Evolutionary conservation across 1,284 basidiomycete species (phyloP), one percentile per base, ranked within the genome.

Genomic region (Rhodotorula sp.): DNA sequence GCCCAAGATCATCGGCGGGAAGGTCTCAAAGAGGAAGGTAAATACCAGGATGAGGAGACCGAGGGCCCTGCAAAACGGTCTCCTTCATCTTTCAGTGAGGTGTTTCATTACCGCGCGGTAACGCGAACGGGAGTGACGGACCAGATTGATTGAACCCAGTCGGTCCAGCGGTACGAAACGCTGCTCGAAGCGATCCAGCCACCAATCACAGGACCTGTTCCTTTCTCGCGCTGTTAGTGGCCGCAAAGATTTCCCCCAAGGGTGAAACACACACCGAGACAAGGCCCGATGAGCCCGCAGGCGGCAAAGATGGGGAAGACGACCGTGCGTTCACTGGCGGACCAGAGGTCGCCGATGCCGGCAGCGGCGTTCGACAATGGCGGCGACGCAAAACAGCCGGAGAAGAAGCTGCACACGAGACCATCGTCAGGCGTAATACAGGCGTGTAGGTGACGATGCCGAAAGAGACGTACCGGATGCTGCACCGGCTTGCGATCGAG

Each of bases 131-230:
- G 51, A 31, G 16, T 5, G n/a, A 61, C 65, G 39, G 15, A 72
- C 70, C 71, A 69, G 46, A 72, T 69, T 0, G 65, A 65, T 14
- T 56, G 52, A 3, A 70, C 34, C 68, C 68, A 64, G 56, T 73
- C 71, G 3, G 62, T 61, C 68, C 68, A 69, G 7, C 54, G 12
- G 62, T 73, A 73, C 29, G 47, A 61, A 20, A 46, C 64, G 1
- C 26, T 47, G 39, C 64, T 58, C 26, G 66, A 58, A 2, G 68
- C 57, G 8, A 68, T 52, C 43, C 54, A 57, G 10, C 63, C 63
- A 26, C 67, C 59, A 8, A 65, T 47, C 15, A 48, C 49, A 1
- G 64, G 64, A 12, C 64, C 63, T 64, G 52, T 20, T 20, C 20
- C 0, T 6, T 4, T 14, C 1, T 3, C 3, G 52, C 46, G 26